Base-by-base conservation (phyloP, 345 rosid species). In the Cardamine chenopodiifolia region DNA sequence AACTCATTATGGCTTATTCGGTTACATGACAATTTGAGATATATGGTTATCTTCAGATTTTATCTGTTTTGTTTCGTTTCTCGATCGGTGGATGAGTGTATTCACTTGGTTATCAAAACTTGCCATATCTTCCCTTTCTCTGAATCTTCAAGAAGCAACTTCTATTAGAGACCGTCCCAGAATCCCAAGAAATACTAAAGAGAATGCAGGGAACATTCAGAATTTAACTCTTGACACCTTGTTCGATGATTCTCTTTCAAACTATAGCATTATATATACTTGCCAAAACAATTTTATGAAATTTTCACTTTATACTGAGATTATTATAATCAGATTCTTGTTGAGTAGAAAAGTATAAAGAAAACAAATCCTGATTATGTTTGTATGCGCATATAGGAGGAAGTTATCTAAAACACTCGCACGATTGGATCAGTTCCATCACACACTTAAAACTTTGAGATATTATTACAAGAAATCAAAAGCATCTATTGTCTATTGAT, bases 31-130 rank as follows among this genome's bases (percentile, higher is more conserved):
- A 34, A 34, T 34, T 34, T 35, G 35, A 32, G 35, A 32, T 32
- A 29, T 5, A 29, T 29, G 32, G 32, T 29, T 29, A 29, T 29
- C 7, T 29, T 29, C 32, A 28, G 7, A 29, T 29, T 29, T 74
- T 73, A 7, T 84, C 83, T 14, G 63, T 76, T 73, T 55, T 82
- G 6, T 73, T 83, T 62, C 81, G 50, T 54, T 60, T 65, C 37
- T 65, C 73, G 14, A 79, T 74, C 73, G 14, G 81, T 74, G 50
- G 82, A 83, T 63, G 83, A 83, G 18, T 75, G 57, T 80, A 5
- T 62, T 85, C 37, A 79, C 85, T 14, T 76, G 90, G 87, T 39
- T 75, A 34, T 72, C 85, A 49, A 71, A 77, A 39, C n/a, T n/a
- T n/a, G n/a, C n/a, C n/a, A n/a, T n/a, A n/a, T n/a, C n/a, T n/a